Base-by-base conservation (phyloP, 148 eudicot species). In the Spergularia marina region DNA sequence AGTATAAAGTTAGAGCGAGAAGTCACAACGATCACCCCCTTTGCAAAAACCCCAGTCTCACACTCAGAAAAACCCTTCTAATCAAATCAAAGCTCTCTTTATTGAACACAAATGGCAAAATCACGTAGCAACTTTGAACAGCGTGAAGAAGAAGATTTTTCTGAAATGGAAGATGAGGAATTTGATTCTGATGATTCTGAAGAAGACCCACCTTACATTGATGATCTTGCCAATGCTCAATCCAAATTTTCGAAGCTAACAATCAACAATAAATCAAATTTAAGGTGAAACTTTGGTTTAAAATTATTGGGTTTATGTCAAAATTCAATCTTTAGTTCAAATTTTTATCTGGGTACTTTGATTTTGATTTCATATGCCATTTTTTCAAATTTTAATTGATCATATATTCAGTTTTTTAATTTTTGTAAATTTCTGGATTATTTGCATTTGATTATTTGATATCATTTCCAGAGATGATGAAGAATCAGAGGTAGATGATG, bases 161-260 rank as follows among this genome's bases (percentile, higher is more conserved):
- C 15, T 12, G 83, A 76, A 65, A 55, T 66, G 39, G 74, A 72
- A 14, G 23, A 41, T 20, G 84, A 84, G 17, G 74, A 74, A 3
- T 70, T 40, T 17, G 79, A 79, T 77, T 87, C 88, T 1, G 90
- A 87, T 76, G 90, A 87, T 78, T 87, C 91, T 0, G 82, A 80
- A 18, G 83, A 87, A 11, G 92, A 86, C 30, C 89, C 96, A n/a
- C 73, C 72, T 7, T 91, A 82, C 55, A 82, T 80, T 39, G 54
- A 66, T 54, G 75, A 80, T 58, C 83, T 86, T 13, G 66, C 74
- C 84, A 25, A 79, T 55, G 58, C 82, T 77, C 74, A 71, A 67
- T 72, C 73, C 53, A 76, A 66, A 1, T 52, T 80, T 0, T 51
- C 79, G 54, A 65, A 66, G 14, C 66, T 76, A 66, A 76, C 80